Percentiles rank a stretch among this genome's conserved stretches.
Conservation (phyloP, 768 basidiomycete species). For the Agrocybe pediades region DNA sequence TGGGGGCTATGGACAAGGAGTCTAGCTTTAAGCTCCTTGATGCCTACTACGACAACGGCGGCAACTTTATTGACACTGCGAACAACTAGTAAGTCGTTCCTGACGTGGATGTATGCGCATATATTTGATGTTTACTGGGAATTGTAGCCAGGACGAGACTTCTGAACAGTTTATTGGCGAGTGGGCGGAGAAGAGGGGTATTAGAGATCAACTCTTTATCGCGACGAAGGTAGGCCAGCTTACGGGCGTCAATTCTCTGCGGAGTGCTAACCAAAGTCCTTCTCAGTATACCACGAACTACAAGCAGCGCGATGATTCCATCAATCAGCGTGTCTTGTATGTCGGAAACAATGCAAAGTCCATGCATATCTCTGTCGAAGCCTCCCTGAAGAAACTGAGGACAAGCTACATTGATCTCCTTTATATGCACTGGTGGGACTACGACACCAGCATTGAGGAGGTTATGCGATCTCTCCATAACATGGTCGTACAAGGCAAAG, state of each 20-base stretch:
- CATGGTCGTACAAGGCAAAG: conserved; percentile 53
- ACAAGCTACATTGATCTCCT: conserved; percentile 47
- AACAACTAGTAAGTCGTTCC: conserved; percentile 43
- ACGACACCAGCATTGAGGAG: conserved; percentile 52
- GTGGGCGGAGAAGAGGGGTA: conserved; percentile 48
- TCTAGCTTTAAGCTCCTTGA: conserved; percentile 47
- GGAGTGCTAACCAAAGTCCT: neutral
- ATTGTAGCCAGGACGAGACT: conserved; percentile 49
- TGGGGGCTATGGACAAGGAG: conserved; percentile 44
- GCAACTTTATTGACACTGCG: conserved; percentile 53
- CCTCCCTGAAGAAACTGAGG: conserved; percentile 42
- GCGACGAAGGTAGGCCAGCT: conserved; percentile 43
- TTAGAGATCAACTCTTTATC: conserved; percentile 52
- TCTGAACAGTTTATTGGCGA: conserved; percentile 58
- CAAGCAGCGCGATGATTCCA: conserved; percentile 5
- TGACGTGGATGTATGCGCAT: too few relatives aligned
- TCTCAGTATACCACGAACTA: neutral
- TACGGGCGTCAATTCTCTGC: neutral
- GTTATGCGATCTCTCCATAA: conserved; percentile 56
- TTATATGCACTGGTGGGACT: conserved; percentile 55
- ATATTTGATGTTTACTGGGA: too few relatives aligned
- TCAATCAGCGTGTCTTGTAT: conserved; percentile 14
- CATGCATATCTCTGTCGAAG: conserved; percentile 40
- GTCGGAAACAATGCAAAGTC: conserved; percentile 40
- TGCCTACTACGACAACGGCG: conserved; percentile 42